Evolutionary conservation across 768 basidiomycete species (phyloP), one percentile per base, ranked within the genome.

Genomic region (Boletus rubropictus): DNA sequence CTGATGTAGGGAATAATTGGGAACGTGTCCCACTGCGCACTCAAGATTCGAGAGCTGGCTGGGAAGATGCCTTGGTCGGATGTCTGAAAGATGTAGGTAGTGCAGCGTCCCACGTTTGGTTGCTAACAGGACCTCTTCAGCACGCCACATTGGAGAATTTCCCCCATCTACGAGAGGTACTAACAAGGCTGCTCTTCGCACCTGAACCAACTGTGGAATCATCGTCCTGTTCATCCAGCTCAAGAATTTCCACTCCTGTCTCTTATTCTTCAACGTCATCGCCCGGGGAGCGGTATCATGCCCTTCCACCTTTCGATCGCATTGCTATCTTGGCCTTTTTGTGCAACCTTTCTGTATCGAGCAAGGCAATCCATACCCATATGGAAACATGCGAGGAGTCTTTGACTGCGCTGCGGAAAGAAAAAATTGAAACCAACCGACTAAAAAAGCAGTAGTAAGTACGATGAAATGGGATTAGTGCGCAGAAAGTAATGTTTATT

Each of bases 371-470:
- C 18, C 88, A 93, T 60, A 68, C 77, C 5, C 88, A 90, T 58
- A 87, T 98, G 80, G 96, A 99, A 58, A 78, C 81, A 37, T 90
- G 89, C 58, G 92, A 94, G 60, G 80, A 87, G 56, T 84, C 87
- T 53, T 66, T 99, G 52, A 98, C 96, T 8, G 89, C 93, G 22
- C 72, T 96, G 28, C 72, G 96, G 53, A 99, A 98, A 68, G 90
- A 95, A 66, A 89, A 94, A 66, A 92, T 94, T 27, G 96, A 98
- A 52, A 82, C 93, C 51, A 96, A 96, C 69, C 78, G 94, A 49
- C 73, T 84, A 58, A 86, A 86, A 70, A 94, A 90, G 66, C 82
- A 86, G 62, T 77, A 83, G 94, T 95, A 65, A 71, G 92, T 78
- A 8, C 17, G 44, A 45, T 35, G 15, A 22, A 39, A 17, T 39